phyloP scores from a whole-genome alignment of 352 stramenopile species.

The Pythium aquatile region DNA sequence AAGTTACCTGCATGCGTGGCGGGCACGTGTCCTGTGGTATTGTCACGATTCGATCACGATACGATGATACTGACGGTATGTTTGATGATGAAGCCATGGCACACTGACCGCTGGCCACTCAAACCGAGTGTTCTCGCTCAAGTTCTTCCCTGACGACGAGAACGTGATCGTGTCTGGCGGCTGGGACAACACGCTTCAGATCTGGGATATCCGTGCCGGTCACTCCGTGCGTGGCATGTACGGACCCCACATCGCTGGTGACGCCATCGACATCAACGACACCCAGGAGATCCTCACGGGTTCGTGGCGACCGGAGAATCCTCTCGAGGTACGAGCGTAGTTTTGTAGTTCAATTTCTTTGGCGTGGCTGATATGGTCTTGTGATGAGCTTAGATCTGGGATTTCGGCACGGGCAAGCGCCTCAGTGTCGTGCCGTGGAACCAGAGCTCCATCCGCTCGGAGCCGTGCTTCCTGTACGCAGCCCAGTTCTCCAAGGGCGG shows the following conservation, averaged over 20 bases:
- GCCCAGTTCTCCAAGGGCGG: conserved; percentile 83
- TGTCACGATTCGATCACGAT: background rate
- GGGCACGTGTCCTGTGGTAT: conserved; percentile 28
- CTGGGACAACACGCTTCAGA: conserved; percentile 93
- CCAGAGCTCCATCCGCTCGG: conserved; percentile 68
- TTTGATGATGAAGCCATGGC: conserved; percentile 30
- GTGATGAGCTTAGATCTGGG: conserved; percentile 55
- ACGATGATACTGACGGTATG: background rate
- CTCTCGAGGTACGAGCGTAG: conserved; percentile 49
- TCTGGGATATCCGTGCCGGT: conserved; percentile 88
- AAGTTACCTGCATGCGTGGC: conserved; percentile 68
- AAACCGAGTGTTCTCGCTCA: conserved; percentile 91
- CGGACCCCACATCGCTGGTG: conserved; percentile 85
- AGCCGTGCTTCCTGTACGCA: conserved; percentile 88
- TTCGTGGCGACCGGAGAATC: conserved; percentile 88
- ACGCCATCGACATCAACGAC: conserved; percentile 75
- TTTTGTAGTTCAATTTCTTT: background rate
- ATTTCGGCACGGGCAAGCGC: conserved; percentile 82
- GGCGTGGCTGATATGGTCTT: background rate
- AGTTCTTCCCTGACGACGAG: conserved; percentile 81
- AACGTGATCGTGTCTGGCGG: conserved; percentile 85
- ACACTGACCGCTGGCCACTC: conserved; percentile 83
- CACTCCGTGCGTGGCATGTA: conserved; percentile 89
- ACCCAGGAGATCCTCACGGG: conserved; percentile 86
- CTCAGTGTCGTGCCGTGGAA: conserved; percentile 84